These are phyloP conservation scores for Amaranthus palmeri DNA, from an alignment of 148 eudicot species.

Conservation along the genomic window DNA sequence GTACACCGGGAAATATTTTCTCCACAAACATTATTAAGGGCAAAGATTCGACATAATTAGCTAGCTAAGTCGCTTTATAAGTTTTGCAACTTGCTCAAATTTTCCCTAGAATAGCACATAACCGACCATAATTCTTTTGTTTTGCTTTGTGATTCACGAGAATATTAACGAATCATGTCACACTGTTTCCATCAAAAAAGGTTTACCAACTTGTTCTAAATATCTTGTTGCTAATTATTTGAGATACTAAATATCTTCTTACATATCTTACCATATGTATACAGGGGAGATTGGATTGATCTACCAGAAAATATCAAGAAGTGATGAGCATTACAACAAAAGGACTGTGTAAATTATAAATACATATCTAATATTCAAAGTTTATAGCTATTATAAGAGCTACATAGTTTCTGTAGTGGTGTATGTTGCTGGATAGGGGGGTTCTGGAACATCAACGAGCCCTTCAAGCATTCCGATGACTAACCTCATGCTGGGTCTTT, in stretches of 20 bases:
- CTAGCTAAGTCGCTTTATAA: no score
- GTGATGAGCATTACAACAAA: neutral
- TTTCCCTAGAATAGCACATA: no score
- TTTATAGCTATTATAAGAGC: neutral
- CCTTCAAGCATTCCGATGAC: slow-evolving; percentile 33
- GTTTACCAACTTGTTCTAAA: neutral
- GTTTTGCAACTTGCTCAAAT: no score
- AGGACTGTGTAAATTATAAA: neutral
- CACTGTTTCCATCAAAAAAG: no score
- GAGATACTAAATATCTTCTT: neutral
- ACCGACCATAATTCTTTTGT: no score
- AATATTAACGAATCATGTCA: no score
- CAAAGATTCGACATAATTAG: no score
- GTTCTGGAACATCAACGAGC: slow-evolving; percentile 22
- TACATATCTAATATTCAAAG: neutral
- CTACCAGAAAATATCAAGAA: neutral
- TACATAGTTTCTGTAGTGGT: neutral
- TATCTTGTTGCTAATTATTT: neutral
- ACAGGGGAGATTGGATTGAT: neutral
- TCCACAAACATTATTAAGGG: no score
- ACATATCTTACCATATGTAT: neutral
- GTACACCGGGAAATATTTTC: no score
- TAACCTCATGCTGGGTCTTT: slow-evolving; percentile 30
- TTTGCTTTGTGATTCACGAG: no score
- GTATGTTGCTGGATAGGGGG: slow-evolving; percentile 18